Evolutionary conservation across 164 flowering plant genomes (phyloP).

Genomic region (Vitis cinerea): DNA sequence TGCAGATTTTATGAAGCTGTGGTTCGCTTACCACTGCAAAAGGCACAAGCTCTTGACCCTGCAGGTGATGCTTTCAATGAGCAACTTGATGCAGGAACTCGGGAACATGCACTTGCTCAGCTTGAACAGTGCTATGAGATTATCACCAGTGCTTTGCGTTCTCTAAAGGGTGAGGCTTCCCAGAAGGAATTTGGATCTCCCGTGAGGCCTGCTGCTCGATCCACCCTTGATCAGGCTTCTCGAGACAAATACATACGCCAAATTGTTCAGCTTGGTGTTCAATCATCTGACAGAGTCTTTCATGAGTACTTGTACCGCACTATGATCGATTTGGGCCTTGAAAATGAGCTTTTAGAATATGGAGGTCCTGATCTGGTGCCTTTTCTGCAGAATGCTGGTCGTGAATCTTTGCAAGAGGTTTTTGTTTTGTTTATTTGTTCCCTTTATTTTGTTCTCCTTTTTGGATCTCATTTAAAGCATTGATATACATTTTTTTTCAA

Average conservation of each 20-base stretch:
- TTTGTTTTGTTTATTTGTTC: conserved; percentile 5
- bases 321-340: conserved; percentile 90
- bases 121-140: conserved; percentile 89
- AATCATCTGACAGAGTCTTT: conserved; percentile 84
- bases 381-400: conserved; percentile 81
- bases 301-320: conserved; percentile 81
- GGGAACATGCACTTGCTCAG: conserved; percentile 70
- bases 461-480: neutral
- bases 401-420: conserved; percentile 66
- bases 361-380: conserved; percentile 98
- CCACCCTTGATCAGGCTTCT: conserved; percentile 64
- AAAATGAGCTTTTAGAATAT: conserved; percentile 84
- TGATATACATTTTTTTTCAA: neutral
- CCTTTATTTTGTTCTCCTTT: conserved; percentile 2
- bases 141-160: conserved; percentile 64
- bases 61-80: conserved; percentile 92
- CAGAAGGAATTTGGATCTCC: conserved; percentile 68
- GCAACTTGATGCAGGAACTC: conserved; percentile 67
- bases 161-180: conserved; percentile 65
- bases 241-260: conserved; percentile 71
- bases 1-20: conserved; percentile 98
- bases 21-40: conserved; percentile 85
- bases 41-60: conserved; percentile 93
- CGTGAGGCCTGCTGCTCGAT: conserved; percentile 40
- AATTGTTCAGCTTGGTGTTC: conserved; percentile 92